Base-by-base conservation (phyloP, 805 yeast genomes). In the Candida incommunis region DNA sequence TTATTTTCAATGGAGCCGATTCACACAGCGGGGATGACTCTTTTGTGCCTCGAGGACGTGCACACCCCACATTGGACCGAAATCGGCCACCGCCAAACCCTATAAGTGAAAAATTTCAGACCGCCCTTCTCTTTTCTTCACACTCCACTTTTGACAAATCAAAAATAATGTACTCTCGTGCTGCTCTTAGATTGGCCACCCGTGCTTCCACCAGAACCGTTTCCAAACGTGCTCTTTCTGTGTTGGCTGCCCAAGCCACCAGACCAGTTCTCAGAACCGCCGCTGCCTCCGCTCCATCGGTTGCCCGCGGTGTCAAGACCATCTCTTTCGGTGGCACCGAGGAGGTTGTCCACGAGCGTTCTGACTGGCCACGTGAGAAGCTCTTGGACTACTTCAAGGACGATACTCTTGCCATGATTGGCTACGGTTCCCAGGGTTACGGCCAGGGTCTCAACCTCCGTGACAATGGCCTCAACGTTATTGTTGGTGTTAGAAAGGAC, bases 361-460 rank as follows among this genome's bases (percentile, higher is more conserved):
- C 87, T 61, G 98, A 92, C 83, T 92, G 98, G 98, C 98, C 98
- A 71, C 77, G 82, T 68, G 97, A 90, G 74, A 90, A 84, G 76
- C 76, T 92, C 63, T 76, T 81, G 53, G 88, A 86, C 63, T 92
- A 88, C 78, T 92, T 92, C 87, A 90, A 92, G 79, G 74, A 88
- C 70, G 97, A 92, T 69, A 92, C 98, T 51, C 74, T 92, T 64
- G 97, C 98, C 57, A 72, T 92, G 64, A 88, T 92, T 59, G 98
- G 98, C 71, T 92, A 92, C 80, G 98, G 98, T 66, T 90, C 98
- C 56, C 98, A 92, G 75, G 98, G 98, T 77, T 90, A 92, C 78
- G 98, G 98, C 67, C 98, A 92, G 76, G 97, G 96, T 72, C 80
- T 92, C 61, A 92, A 92, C 87, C 74, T 94, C 75, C 85, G 98